Base-by-base conservation (phyloP, 768 basidiomycete genomes). In the Mycena albidolilacea region DNA sequence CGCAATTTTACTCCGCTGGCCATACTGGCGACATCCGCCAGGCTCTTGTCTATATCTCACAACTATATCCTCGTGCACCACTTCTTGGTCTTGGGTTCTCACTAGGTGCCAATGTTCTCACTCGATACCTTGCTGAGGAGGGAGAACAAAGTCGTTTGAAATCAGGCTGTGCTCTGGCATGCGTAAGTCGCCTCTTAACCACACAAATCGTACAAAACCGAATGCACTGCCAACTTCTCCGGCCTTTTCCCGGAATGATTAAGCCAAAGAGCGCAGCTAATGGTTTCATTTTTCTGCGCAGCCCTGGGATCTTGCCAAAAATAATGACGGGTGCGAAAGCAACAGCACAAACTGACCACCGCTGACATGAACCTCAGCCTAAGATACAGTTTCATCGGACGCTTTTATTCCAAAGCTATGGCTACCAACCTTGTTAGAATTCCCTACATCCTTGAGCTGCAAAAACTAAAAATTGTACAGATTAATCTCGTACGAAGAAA, bases 41-140 rank as follows among this genome's bases (percentile, higher is more conserved):
- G 72, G 94, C 95, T 1, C 80, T 98, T 61, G 86, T 93, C 76
- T 93, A 94, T 82, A 89, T 98, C 66, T 86, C 91, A 2, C 81
- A 89, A 60, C 79, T 81, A 72, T 97, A 92, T 77, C 97, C 97
- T 2, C 83, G 87, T 11, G 95, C 97, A 0, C 94, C 93, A 5
- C 84, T 98, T 46, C 82, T 97, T 19, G 97, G 95, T 15, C 82
- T 98, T 11, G 96, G 97, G 8, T 99, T 97, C 85, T 98, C 96
- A 5, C 89, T 99, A 46, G 98, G 97, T 54, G 94, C 97, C 54
- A 96, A 95, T 80, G 93, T 98, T 44, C 83, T 99, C 76, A 93
- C 96, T 43, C 89, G 95, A 73, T 98, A 98, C 81, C 84, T 97
- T 63, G 96, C 93, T 6, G 93, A 97, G 82, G 94, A 97, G 79